phyloP scores from a whole-genome alignment of 371 early-diverging fungal species.

The Rhizomucor miehei region DNA sequence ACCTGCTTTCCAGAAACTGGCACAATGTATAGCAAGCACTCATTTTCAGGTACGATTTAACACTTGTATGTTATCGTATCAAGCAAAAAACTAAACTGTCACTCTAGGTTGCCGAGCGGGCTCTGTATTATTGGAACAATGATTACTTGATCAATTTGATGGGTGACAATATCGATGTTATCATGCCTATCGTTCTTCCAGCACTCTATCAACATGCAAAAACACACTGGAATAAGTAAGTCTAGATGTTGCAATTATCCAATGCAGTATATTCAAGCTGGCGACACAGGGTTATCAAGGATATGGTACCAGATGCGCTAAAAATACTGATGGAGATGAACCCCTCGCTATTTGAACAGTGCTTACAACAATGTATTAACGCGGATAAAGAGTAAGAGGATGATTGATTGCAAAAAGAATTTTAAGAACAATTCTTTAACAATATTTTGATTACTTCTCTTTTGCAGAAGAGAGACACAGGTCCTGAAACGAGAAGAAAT shows the following conservation, averaged over 20 bases:
- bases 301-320: constrained; percentile 89
- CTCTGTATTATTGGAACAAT: constrained; percentile 96
- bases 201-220: constrained; percentile 89
- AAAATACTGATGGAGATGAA: constrained; percentile 90
- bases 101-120: constrained; percentile 94
- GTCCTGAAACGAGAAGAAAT: constrained; percentile 10
- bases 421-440: no score
- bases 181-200: constrained; percentile 93
- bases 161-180: constrained; percentile 79
- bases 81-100: background rate
- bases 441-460: no score
- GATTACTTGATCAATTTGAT: constrained; percentile 94
- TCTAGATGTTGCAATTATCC: background rate
- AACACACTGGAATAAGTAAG: constrained; percentile 94
- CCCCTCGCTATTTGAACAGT: constrained; percentile 88
- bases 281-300: constrained; percentile 79
- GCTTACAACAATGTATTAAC: constrained; percentile 61
- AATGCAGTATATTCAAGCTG: background rate
- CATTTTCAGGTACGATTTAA: constrained; percentile 86
- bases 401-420: no score
- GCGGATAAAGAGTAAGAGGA: constrained; percentile 12
- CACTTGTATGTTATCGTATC: background rate
- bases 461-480: constrained; percentile 1
- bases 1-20: constrained; percentile 88
- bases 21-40: constrained; percentile 88